These are phyloP conservation scores for Mycosphaerella arachidis DNA, from an alignment of 2,329 filamentous ascomycete species.

Conservation along the genomic window DNA sequence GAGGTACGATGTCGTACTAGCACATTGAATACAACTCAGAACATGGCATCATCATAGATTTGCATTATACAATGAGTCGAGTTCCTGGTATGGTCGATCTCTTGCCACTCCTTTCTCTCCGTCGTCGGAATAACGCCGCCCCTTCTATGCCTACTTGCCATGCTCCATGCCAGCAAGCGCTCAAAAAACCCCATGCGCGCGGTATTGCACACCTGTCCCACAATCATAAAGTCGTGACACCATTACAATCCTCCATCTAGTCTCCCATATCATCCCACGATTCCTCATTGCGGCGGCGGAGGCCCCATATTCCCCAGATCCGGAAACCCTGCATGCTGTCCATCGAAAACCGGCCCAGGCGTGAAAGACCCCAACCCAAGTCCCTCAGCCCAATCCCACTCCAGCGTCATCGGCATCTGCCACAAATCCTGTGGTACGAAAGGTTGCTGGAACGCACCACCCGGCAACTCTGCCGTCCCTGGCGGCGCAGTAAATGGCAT, in stretches of 20 bases:
- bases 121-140: not conserved
- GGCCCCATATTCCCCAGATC: constrained; percentile 2
- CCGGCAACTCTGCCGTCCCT: constrained; percentile 1
- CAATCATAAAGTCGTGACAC: not conserved
- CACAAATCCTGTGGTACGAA: constrained; percentile 91
- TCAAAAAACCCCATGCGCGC: not conserved
- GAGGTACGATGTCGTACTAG: too few relatives aligned
- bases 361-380: constrained; percentile 32
- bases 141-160: not conserved
- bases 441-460: constrained; percentile 66
- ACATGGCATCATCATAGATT: not conserved
- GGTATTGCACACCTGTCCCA: not conserved
- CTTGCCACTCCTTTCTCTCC: not conserved
- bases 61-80: not conserved
- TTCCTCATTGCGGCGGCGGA: not conserved
- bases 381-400: constrained; percentile 71
- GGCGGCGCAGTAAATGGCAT: constrained; percentile 10
- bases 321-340: not conserved
- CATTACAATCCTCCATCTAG: not conserved
- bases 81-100: not conserved
- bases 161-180: not conserved
- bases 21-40: too few relatives aligned
- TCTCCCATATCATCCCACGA: not conserved
- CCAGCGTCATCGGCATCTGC: constrained; percentile 91
- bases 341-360: constrained; percentile 21